Evolutionary conservation across 78 protist species (phyloP).

Genomic region (Bigelowiella natans): DNA sequence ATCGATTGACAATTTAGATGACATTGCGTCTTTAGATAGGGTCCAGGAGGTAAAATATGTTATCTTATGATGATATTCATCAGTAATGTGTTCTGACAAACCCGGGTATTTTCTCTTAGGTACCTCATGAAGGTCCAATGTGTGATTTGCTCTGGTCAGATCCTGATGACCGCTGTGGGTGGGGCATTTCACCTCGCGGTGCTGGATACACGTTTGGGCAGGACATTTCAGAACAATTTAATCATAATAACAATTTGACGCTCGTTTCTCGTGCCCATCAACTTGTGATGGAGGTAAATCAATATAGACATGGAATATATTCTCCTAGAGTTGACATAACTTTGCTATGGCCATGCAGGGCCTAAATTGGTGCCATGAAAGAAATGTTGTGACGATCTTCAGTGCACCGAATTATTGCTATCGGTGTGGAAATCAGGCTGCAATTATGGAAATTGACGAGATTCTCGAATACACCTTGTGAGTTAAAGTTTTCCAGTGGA

Average conservation of each 20-base stretch:
- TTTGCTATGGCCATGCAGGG: conserved; percentile 46
- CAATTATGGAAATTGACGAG: conserved; percentile 56
- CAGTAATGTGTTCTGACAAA: not conserved
- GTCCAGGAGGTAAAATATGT: conserved; percentile 61
- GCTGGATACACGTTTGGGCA: conserved; percentile 91
- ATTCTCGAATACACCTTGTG: conserved; percentile 26
- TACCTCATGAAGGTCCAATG: conserved; percentile 72
- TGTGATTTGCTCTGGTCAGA: conserved; percentile 82
- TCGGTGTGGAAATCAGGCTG: conserved; percentile 85
- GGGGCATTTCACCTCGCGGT: conserved; percentile 90
- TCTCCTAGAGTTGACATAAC: too few species aligned
- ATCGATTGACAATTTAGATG: conserved; percentile 64
- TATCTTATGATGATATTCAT: not conserved
- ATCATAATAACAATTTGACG: conserved; percentile 65
- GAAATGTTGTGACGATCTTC: conserved; percentile 87
- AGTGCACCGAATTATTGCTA: conserved; percentile 98
- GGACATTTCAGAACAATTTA: conserved; percentile 75
- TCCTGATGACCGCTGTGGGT: conserved; percentile 53
- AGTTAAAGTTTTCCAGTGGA: not conserved
- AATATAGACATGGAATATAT: too few species aligned
- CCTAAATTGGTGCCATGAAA: conserved; percentile 83
- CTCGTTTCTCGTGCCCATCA: conserved; percentile 91
- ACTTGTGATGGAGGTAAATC: conserved; percentile 80
- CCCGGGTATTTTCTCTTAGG: not conserved
- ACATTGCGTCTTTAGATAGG: conserved; percentile 53